Conservation (phyloP, 768 basidiomycete genomes). For the Lactarius pseudohatsudake region DNA sequence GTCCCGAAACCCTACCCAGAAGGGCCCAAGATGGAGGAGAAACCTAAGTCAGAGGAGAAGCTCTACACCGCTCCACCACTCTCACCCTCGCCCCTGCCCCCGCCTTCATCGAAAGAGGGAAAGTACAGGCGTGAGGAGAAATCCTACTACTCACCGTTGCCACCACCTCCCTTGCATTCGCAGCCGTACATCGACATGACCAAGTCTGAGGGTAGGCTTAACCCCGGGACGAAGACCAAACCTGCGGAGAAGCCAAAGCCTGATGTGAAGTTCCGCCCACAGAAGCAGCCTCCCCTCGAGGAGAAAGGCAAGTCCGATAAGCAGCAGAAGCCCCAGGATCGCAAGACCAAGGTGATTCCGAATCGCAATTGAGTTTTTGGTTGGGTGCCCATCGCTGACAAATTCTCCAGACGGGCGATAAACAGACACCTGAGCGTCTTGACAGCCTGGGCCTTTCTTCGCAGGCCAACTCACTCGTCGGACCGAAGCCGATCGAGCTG, state of each 20-base stretch:
- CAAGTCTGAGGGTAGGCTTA: background rate
- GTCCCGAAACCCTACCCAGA: background rate
- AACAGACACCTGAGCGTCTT: background rate
- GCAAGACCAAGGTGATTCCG: background rate
- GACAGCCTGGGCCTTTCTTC: background rate
- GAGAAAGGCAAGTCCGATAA: slow-evolving; percentile 5
- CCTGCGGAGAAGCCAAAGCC: background rate
- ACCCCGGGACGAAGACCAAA: background rate
- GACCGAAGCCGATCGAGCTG: background rate
- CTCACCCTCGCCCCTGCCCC: background rate
- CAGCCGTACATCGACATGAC: background rate
- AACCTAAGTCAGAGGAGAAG: background rate
- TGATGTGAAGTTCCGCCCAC: background rate
- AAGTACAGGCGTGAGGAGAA: background rate
- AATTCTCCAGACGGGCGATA: background rate
- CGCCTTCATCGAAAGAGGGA: background rate
- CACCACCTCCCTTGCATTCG: background rate
- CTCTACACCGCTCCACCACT: too few relatives aligned
- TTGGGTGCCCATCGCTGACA: background rate
- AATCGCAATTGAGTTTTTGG: background rate
- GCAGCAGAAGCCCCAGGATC: background rate
- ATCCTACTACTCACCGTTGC: background rate
- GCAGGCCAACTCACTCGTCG: background rate
- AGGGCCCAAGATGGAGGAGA: background rate
- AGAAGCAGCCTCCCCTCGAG: background rate